Conservation (phyloP, 2,329 filamentous ascomycete genomes). For the Aspergillus unguis region DNA sequence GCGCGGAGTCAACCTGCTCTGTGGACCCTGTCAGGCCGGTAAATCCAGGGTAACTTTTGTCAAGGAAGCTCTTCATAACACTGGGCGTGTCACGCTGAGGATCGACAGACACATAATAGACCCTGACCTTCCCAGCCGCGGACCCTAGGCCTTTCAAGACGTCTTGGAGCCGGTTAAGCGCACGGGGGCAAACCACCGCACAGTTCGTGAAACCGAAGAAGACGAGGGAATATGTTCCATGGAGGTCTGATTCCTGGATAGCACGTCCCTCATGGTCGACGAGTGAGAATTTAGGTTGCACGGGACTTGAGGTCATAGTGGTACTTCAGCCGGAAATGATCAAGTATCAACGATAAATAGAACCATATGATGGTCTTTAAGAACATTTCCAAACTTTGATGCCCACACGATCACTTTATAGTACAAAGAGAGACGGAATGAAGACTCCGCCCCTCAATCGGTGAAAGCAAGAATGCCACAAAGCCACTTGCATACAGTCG, state of each 20-base stretch:
- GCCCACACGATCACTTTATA: too few species aligned
- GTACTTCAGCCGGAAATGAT: too few species aligned
- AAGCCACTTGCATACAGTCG: too few species aligned
- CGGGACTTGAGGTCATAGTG: not conserved
- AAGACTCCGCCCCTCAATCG: too few species aligned
- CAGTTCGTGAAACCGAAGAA: constrained; percentile 9
- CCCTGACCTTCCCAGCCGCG: not conserved
- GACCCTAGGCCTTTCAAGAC: not conserved
- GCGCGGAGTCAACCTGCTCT: not conserved
- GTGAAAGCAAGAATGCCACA: too few species aligned
- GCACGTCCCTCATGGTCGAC: constrained; percentile 1
- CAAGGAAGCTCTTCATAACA: not conserved
- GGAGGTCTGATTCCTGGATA: not conserved
- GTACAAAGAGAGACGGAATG: too few species aligned
- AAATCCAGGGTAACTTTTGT: not conserved
- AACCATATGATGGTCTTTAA: too few species aligned
- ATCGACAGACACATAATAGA: constrained; percentile 4
- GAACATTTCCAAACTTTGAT: too few species aligned
- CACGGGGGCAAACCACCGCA: not conserved
- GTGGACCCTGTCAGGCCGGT: constrained; percentile 1
- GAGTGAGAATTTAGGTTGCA: not conserved
- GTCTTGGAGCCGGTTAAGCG: not conserved
- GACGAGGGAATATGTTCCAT: constrained; percentile 1
- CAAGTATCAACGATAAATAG: too few species aligned
- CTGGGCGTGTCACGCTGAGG: not conserved